phyloP scores from a whole-genome alignment of 768 basidiomycete genomes.

The Hericium rajendrae region DNA sequence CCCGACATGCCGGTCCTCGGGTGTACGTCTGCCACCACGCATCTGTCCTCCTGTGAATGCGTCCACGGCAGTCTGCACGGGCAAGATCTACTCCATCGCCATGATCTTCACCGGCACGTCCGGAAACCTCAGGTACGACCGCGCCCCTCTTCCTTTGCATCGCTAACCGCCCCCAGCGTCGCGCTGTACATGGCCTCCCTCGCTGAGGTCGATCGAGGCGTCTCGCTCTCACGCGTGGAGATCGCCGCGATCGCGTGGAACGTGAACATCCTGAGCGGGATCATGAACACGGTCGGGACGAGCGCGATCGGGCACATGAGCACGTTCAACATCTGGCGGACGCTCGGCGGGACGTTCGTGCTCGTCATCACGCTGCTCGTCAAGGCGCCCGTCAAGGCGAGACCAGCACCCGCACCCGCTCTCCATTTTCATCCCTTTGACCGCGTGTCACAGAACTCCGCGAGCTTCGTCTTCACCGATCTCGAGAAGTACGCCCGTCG shows the following conservation, averaged over 20 bases:
- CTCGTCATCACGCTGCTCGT: slow-evolving; percentile 48
- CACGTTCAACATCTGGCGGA: slow-evolving; percentile 51
- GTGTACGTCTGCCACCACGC: slow-evolving; percentile 26
- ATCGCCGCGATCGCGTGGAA: slow-evolving; percentile 47
- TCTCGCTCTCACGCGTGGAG: slow-evolving; percentile 36
- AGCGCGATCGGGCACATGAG: too few species aligned
- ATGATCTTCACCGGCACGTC: slow-evolving; percentile 53
- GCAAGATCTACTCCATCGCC: slow-evolving; percentile 52
- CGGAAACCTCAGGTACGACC: slow-evolving; percentile 39
- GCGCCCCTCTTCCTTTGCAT: background rate
- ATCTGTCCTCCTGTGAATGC: too few species aligned
- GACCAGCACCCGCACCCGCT: background rate
- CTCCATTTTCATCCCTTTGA: background rate
- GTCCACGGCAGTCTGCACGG: slow-evolving; percentile 24
- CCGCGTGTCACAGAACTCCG: slow-evolving; percentile 35
- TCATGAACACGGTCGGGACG: slow-evolving; percentile 41
- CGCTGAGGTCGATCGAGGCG: slow-evolving; percentile 37
- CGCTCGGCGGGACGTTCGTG: slow-evolving; percentile 46
- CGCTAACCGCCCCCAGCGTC: slow-evolving; percentile 21
- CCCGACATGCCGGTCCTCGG: slow-evolving; percentile 42
- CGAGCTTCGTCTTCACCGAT: slow-evolving; percentile 45
- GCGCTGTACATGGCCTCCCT: slow-evolving; percentile 46
- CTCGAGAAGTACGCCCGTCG: slow-evolving; percentile 32
- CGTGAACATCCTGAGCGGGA: slow-evolving; percentile 43
- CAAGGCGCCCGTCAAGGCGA: slow-evolving; percentile 46